A percentile compares a stretch with the other conserved stretches of the same genome.
These are phyloP conservation scores for Emmonsiellopsis sp. DNA, from an alignment of 2,329 filamentous ascomycete species.

Conservation along the genomic window DNA sequence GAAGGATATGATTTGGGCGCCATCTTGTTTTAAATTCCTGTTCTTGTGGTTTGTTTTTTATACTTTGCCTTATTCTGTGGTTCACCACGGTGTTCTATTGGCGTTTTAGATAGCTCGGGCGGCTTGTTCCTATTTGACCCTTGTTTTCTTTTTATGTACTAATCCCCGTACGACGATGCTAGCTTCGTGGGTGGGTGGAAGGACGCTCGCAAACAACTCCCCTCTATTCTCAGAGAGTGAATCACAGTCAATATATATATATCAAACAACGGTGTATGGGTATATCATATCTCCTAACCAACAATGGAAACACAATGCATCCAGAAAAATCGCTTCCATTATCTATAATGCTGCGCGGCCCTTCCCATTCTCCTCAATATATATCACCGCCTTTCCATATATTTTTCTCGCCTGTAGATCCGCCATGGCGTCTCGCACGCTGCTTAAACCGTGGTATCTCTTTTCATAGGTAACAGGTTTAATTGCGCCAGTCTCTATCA, in stretches of 20 bases:
- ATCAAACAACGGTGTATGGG: too few relatives aligned
- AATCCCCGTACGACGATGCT: not conserved
- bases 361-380: conserved; percentile 19
- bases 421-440: conserved; percentile 40
- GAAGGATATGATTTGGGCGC: too few relatives aligned
- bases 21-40: not conserved
- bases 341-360: not conserved
- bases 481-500: conserved; percentile 40
- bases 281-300: not conserved
- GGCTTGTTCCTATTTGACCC: not conserved
- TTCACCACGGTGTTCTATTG: not conserved
- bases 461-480: conserved; percentile 42
- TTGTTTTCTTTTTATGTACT: not conserved
- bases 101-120: not conserved
- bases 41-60: too few relatives aligned
- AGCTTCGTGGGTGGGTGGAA: not conserved
- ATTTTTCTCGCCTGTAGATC: conserved; percentile 43
- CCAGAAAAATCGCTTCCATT: not conserved
- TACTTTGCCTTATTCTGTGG: too few relatives aligned
- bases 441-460: conserved; percentile 42
- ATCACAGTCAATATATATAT: too few relatives aligned
- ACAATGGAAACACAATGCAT: not conserved
- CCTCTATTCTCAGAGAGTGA: not conserved
- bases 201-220: not conserved
- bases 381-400: conserved; percentile 49